These are phyloP conservation scores for Yamadazyma akitaensis DNA, from an alignment of 805 yeast genomes.

Conservation along the genomic window DNA sequence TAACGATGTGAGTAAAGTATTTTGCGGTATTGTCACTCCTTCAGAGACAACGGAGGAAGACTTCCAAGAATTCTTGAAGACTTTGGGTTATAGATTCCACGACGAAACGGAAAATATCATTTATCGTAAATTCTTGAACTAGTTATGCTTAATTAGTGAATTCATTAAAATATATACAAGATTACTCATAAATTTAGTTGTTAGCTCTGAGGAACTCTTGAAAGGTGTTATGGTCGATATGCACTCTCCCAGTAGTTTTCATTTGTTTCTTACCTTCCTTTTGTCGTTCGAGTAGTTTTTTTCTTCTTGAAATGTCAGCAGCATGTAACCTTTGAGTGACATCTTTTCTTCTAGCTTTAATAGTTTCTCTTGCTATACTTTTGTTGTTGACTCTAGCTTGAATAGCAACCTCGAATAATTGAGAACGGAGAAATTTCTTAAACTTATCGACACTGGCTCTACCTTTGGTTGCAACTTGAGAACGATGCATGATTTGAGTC, in stretches of 20 bases:
- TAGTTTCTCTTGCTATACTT: slow-evolving; percentile 87
- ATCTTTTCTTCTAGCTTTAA: slow-evolving; percentile 90
- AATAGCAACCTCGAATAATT: slow-evolving; percentile 86
- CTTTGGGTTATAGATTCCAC: slow-evolving; percentile 68
- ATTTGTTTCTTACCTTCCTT: slow-evolving; percentile 89
- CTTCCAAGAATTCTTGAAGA: slow-evolving; percentile 64
- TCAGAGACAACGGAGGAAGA: slow-evolving; percentile 55
- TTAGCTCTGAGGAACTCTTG: slow-evolving; percentile 68
- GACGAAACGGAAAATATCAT: slow-evolving; percentile 87
- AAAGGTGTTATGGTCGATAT: slow-evolving; percentile 80
- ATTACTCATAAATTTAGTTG: slow-evolving; percentile 10
- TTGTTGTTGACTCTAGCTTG: slow-evolving; percentile 83
- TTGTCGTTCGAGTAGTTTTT: slow-evolving; percentile 81
- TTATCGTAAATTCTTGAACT: slow-evolving; percentile 69
- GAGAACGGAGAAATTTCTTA: slow-evolving; percentile 74
- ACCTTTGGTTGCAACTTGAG: slow-evolving; percentile 71
- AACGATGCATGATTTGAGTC: slow-evolving; percentile 82
- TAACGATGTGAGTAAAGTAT: slow-evolving; percentile 86
- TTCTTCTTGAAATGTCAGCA: slow-evolving; percentile 84
- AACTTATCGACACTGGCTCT: slow-evolving; percentile 80
- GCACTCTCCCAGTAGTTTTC: slow-evolving; percentile 75
- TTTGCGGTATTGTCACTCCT: slow-evolving; percentile 89
- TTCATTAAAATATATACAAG: slow-evolving; percentile 5
- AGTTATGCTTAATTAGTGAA: neutral
- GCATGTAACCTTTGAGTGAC: slow-evolving; percentile 94